Conservation (phyloP, 768 basidiomycete species). For the Pleurotus platypus region DNA sequence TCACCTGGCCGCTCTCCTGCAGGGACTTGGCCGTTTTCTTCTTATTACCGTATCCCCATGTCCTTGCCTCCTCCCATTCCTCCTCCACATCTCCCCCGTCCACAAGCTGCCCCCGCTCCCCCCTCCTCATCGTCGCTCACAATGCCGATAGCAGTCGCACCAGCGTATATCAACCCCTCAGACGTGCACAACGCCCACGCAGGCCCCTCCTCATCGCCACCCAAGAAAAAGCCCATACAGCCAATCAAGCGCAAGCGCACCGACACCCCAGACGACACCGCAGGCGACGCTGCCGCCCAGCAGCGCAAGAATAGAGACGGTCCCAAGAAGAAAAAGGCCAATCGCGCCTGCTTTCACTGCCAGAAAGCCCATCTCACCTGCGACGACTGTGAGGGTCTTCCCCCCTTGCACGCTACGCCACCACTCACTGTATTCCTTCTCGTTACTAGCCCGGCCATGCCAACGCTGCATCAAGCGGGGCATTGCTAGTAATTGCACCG, state of each 20-base stretch:
- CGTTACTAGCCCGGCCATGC: conserved; percentile 81
- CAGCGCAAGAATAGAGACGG: conserved; percentile 63
- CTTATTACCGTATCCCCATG: neutral
- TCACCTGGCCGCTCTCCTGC: neutral
- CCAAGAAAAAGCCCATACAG: conserved; percentile 35
- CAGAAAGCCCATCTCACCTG: conserved; percentile 99
- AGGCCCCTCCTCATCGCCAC: conserved; percentile 22
- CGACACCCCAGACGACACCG: conserved; percentile 54
- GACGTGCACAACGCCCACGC: conserved; percentile 42
- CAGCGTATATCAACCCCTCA: conserved; percentile 36
- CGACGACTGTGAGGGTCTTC: conserved; percentile 77
- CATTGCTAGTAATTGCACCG: conserved; percentile 82
- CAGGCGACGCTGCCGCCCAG: conserved; percentile 38
- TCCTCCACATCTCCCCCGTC: conserved; percentile 15
- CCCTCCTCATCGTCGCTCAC: conserved; percentile 33
- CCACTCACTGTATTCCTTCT: conserved; percentile 14
- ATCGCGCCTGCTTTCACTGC: conserved; percentile 91
- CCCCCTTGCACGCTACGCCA: conserved; percentile 16
- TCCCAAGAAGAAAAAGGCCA: conserved; percentile 94
- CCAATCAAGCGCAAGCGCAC: conserved; percentile 59
- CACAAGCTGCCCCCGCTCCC: conserved; percentile 27
- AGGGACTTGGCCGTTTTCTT: conserved; percentile 13
- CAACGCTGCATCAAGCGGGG: conserved; percentile 94
- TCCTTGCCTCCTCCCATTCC: conserved; percentile 11
- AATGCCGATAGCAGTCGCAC: conserved; percentile 25